Percentiles rank a stretch among this genome's conserved stretches.
Evolutionary conservation across 2,329 filamentous ascomycete genomes (phyloP).

Genomic region (Aspergillus costaricaensis): DNA sequence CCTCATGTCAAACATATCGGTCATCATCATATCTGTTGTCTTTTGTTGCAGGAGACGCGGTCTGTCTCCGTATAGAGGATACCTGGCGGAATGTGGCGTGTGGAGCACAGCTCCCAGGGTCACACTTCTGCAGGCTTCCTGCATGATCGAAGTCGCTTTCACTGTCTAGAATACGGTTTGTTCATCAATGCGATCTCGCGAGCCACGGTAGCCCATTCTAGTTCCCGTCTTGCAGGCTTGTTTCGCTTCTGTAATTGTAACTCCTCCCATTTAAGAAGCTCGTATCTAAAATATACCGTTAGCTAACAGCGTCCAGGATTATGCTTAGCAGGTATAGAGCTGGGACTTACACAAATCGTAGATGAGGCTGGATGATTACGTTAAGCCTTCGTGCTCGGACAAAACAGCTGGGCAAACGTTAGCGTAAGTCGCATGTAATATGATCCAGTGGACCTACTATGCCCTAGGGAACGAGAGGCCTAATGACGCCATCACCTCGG

Average conservation of each 20-base stretch:
- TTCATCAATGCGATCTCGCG: constrained; percentile 96
- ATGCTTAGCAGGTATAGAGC: not conserved
- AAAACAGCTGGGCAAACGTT: constrained; percentile 64
- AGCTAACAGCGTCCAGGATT: constrained; percentile 9
- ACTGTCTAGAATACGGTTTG: constrained; percentile 77
- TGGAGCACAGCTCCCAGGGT: not conserved
- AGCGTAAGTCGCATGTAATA: not conserved
- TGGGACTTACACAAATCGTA: constrained; percentile 72
- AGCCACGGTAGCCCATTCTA: constrained; percentile 88
- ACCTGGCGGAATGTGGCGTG: not conserved
- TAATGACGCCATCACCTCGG: constrained; percentile 89
- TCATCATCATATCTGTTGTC: constrained; percentile 16
- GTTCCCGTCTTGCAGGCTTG: constrained; percentile 66
- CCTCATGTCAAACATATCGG: constrained; percentile 17
- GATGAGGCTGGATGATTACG: constrained; percentile 96
- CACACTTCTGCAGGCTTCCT: not conserved
- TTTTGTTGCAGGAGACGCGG: not conserved
- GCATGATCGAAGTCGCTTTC: constrained; percentile 5
- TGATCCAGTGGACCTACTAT: constrained; percentile 59
- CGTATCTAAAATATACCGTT: constrained; percentile 55
- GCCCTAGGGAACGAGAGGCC: constrained; percentile 83
- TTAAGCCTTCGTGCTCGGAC: constrained; percentile 90
- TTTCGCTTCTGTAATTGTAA: constrained; percentile 60
- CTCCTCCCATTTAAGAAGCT: constrained; percentile 96
- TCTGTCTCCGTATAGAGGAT: not conserved